Evolutionary conservation across 2,329 filamentous ascomycete species (phyloP).

Genomic region (Zymoseptoria tritici): DNA sequence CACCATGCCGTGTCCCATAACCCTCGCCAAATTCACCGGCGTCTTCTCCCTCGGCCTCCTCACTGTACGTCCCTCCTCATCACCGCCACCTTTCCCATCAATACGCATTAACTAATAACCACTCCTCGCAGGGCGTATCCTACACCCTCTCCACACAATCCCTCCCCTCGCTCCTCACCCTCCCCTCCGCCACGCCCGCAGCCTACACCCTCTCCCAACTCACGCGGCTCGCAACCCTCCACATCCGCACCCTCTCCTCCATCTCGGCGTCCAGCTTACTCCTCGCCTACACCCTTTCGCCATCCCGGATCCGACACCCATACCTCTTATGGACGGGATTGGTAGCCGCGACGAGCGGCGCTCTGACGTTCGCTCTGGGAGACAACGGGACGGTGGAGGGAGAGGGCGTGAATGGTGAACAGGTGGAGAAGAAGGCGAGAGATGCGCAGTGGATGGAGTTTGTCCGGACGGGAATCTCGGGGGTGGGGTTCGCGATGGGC

Average conservation of each 20-base stretch:
- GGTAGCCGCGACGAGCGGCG: constrained; percentile 47
- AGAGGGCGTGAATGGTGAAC: constrained; percentile 42
- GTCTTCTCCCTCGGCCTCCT: constrained; percentile 75
- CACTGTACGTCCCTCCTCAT: constrained; percentile 19
- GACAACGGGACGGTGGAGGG: constrained; percentile 35
- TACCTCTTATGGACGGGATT: constrained; percentile 82
- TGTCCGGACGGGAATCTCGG: constrained; percentile 36
- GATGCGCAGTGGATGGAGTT: constrained; percentile 36
- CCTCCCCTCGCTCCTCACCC: constrained; percentile 70
- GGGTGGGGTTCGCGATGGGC: constrained; percentile 40
- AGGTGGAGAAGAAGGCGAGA: constrained; percentile 41
- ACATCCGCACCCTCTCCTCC: constrained; percentile 59
- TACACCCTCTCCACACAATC: constrained; percentile 73
- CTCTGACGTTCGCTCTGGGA: constrained; percentile 33
- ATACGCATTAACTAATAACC: constrained; percentile 4
- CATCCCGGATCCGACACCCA: constrained; percentile 68
- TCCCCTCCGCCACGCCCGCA: constrained; percentile 67
- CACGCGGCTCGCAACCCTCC: constrained; percentile 57
- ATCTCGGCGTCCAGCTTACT: constrained; percentile 65
- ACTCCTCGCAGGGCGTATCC: constrained; percentile 65
- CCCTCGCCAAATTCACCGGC: constrained; percentile 84
- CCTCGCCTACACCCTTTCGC: constrained; percentile 70
- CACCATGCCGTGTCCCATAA: constrained; percentile 48
- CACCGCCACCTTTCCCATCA: not conserved
- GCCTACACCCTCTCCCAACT: constrained; percentile 56